A percentile compares a stretch with the other conserved stretches of the same genome.
phyloP scores from a whole-genome alignment of 2,329 filamentous ascomycete species.

The Monosporascus sp. region DNA sequence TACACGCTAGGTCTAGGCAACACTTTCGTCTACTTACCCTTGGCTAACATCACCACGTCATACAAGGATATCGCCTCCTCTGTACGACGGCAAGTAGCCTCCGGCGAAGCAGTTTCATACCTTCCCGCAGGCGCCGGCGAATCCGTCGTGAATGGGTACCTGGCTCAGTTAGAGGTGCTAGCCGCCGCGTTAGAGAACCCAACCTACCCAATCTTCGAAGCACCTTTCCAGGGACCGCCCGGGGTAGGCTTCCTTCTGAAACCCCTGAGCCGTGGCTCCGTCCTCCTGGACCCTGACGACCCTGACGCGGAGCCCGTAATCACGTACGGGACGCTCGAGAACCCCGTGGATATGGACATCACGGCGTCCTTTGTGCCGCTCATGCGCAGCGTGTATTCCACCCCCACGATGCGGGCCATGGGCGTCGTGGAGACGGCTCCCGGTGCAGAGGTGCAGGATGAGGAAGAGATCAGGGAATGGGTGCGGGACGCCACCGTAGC shows the following conservation, averaged over 20 bases:
- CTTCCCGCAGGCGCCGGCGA: background rate
- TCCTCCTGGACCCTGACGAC: conserved; percentile 19
- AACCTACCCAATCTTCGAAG: conserved; percentile 25
- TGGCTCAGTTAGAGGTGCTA: conserved; percentile 16
- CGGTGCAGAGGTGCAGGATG: conserved; percentile 16
- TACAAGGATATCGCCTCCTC: conserved; percentile 17
- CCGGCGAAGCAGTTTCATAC: background rate
- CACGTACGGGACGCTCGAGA: conserved; percentile 29
- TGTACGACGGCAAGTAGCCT: conserved; percentile 7
- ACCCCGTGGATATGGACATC: conserved; percentile 32
- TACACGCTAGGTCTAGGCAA: conserved; percentile 31
- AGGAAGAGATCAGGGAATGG: conserved; percentile 18
- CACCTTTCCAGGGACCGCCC: conserved; percentile 21
- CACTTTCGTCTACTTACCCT: conserved; percentile 22
- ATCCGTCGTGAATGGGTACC: background rate
- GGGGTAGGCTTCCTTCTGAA: conserved; percentile 23
- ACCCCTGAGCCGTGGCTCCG: conserved; percentile 30
- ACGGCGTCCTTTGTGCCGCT: conserved; percentile 28
- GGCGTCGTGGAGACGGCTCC: conserved; percentile 24
- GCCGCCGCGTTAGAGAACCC: conserved; percentile 15
- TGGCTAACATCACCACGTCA: conserved; percentile 14
- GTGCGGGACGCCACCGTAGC: conserved; percentile 25
- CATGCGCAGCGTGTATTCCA: conserved; percentile 21
- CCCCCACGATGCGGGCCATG: conserved; percentile 22
- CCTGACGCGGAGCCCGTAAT: conserved; percentile 24